Percentiles rank a stretch among this genome's conserved stretches.
Evolutionary conservation across 768 basidiomycete genomes (phyloP).

Genomic region (Phylloporus arenicola): DNA sequence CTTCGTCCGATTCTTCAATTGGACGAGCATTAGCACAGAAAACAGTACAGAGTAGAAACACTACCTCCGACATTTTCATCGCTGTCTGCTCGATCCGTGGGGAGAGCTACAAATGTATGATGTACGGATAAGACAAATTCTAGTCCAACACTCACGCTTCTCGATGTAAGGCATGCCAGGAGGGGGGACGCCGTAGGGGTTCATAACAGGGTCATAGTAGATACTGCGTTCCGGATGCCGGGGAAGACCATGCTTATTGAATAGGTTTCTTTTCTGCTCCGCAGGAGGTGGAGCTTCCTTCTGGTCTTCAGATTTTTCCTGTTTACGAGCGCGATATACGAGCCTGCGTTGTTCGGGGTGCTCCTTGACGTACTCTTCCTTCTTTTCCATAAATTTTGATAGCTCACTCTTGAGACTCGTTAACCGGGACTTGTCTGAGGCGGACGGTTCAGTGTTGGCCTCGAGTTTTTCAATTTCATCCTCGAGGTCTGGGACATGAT

Average conservation of each 20-base stretch:
- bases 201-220: constrained; percentile 91
- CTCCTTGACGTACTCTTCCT: constrained; percentile 86
- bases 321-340: constrained; percentile 61
- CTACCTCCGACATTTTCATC: constrained; percentile 53
- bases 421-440: constrained; percentile 61
- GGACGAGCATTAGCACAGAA: not conserved
- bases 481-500: constrained; percentile 58
- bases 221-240: constrained; percentile 88
- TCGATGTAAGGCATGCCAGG: constrained; percentile 97
- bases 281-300: constrained; percentile 35
- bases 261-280: constrained; percentile 56
- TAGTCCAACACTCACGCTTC: constrained; percentile 52
- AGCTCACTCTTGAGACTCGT: constrained; percentile 71
- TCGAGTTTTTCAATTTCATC: constrained; percentile 72
- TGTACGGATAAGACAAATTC: not conserved
- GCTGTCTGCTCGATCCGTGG: constrained; percentile 57
- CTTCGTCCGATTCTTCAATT: constrained; percentile 41
- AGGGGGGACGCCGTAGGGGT: constrained; percentile 88
- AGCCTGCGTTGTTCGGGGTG: constrained; percentile 89
- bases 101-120: constrained; percentile 40
- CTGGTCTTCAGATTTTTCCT: constrained; percentile 37
- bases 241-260: constrained; percentile 80
- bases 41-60: constrained; percentile 2
- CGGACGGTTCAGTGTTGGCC: constrained; percentile 36
- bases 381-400: constrained; percentile 75